Conservation (phyloP, 257 asterid genomes). For the Cynanchum wilfordii region DNA sequence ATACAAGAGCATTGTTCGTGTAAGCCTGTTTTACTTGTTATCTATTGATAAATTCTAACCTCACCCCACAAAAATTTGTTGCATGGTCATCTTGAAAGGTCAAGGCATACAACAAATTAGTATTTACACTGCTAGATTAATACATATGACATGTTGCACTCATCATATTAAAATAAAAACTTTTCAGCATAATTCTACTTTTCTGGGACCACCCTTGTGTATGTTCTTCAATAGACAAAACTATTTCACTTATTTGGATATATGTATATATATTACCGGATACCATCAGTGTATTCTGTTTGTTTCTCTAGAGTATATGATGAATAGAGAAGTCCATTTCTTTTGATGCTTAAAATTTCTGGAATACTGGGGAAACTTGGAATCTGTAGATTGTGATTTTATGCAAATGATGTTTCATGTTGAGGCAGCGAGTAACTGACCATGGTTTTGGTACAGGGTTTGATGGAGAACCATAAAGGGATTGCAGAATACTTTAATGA, state of each 20-base stretch:
- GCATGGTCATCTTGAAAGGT: neutral
- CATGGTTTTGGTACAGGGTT: constrained; percentile 25
- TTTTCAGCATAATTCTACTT: neutral
- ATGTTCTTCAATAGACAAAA: neutral
- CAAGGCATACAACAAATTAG: neutral
- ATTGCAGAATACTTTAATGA: constrained; percentile 36
- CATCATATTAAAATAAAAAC: neutral
- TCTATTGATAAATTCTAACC: neutral
- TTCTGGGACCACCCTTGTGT: too few relatives aligned
- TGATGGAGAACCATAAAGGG: constrained; percentile 32
- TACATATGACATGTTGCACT: neutral
- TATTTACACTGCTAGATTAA: neutral
- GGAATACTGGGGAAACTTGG: neutral
- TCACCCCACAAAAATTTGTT: neutral
- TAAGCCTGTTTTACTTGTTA: neutral
- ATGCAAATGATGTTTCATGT: neutral
- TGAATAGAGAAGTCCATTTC: neutral
- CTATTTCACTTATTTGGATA: neutral
- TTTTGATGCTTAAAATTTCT: neutral
- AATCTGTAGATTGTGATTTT: neutral
- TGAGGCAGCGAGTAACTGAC: neutral
- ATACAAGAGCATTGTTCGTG: too few relatives aligned
- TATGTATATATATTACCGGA: too few relatives aligned
- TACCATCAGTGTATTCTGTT: neutral
- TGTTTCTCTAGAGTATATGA: neutral